Conservation (phyloP, 805 yeast genomes). For the Pichia exigua region DNA sequence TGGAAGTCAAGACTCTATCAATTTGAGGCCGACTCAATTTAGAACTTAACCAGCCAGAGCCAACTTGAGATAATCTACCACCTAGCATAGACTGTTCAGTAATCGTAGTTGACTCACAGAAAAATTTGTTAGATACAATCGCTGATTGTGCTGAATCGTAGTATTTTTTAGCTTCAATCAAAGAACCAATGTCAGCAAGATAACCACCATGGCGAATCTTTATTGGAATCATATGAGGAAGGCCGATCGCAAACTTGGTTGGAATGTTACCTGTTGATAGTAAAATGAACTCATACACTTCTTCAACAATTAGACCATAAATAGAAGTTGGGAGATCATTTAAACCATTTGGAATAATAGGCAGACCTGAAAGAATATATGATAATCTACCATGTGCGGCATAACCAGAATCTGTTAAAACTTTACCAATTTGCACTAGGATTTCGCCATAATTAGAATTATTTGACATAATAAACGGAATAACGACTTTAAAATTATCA, state of each 20-base stretch:
- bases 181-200: slow-evolving; percentile 59
- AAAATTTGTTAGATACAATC: slow-evolving; percentile 32
- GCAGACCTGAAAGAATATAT: slow-evolving; percentile 26
- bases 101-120: slow-evolving; percentile 28
- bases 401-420: slow-evolving; percentile 30
- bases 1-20: slow-evolving; percentile 82
- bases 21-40: slow-evolving; percentile 25
- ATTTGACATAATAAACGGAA: slow-evolving; percentile 26
- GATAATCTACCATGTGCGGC: slow-evolving; percentile 35
- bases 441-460: slow-evolving; percentile 18
- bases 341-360: slow-evolving; percentile 19
- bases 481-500: slow-evolving; percentile 22
- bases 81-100: slow-evolving; percentile 32
- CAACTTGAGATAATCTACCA: slow-evolving; percentile 39
- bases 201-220: slow-evolving; percentile 62
- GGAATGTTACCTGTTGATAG: slow-evolving; percentile 28
- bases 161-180: slow-evolving; percentile 54
- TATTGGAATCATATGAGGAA: slow-evolving; percentile 47
- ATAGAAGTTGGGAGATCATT: slow-evolving; percentile 23
- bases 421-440: slow-evolving; percentile 28
- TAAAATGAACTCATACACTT: slow-evolving; percentile 56
- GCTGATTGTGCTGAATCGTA: slow-evolving; percentile 41
- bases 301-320: slow-evolving; percentile 51
- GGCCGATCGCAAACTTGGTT: slow-evolving; percentile 27
- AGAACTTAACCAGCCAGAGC: slow-evolving; percentile 71